Evolutionary conservation across 2,329 filamentous ascomycete species (phyloP), one percentile per base, ranked within the genome.

Genomic region (Xylaria multiplex): DNA sequence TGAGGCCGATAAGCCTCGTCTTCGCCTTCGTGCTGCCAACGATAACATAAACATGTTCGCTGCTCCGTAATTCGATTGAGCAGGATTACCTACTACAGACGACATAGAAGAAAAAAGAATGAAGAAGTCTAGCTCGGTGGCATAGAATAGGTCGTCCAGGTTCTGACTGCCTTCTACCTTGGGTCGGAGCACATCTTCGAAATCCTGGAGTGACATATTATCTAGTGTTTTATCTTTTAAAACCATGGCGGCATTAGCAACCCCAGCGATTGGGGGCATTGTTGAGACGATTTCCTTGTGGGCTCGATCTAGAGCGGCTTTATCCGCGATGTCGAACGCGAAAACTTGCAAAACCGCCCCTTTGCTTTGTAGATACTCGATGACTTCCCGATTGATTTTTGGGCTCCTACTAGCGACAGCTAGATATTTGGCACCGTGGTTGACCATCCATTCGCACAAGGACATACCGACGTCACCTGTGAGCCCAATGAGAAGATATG

Each of bases 81-180:
- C 52, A 16, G 32, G 32, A 2, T 55, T 55, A 3, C 52, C 52
- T 8, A 35, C 32, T 35, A 4, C 13, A 35, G 9, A 55, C 9
- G 52, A 27, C n/a, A 55, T 40, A 16, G 52, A 55, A 5, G 52
- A 55, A 27, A 55, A 55, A 4, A 55, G 37, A 24, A 55, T 43
- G 37, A 55, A 55, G 19, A 55, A 55, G 19, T 55, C 52, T 6
- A 55, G 19, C 6, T 11, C 14, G 0, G 42, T 64, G 11, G 65
- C 64, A 19, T 66, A 60, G 16, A 78, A 70, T 2, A 72, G 68
- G 1, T 75, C 58, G 66, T 83, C 79, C 0, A 82, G 73, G 58
- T 81, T 82, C 74, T 74, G 78, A 3, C 78, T 77, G 1, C 79
- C 75, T 16, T 74, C 62, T 42, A 80, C 73, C 59, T 84, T 83